Percentiles rank a stretch among this genome's conserved stretches.
phyloP scores from a whole-genome alignment of 2,329 filamentous ascomycete genomes.

The Verticillium nubilum region DNA sequence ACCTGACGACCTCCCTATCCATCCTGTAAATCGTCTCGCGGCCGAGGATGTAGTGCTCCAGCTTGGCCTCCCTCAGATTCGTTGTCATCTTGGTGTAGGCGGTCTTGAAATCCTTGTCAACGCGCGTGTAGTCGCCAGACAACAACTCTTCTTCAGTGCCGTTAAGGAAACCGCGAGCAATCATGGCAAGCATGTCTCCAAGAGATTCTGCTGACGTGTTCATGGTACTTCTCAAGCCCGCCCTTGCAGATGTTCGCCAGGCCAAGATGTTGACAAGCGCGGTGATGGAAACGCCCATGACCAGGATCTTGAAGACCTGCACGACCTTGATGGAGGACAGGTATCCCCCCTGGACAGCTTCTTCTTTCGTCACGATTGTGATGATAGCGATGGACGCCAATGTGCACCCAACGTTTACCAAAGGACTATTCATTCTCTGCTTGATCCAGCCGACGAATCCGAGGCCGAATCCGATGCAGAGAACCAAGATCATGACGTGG shows the following conservation, averaged over 20 bases:
- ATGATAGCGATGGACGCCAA: constrained; percentile 85
- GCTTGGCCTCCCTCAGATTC: constrained; percentile 77
- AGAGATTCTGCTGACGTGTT: constrained; percentile 69
- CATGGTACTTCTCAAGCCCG: constrained; percentile 67
- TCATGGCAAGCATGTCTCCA: constrained; percentile 74
- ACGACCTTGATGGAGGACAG: constrained; percentile 78
- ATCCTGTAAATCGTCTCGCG: constrained; percentile 73
- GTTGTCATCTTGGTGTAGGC: constrained; percentile 68
- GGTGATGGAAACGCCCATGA: constrained; percentile 69
- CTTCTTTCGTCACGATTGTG: constrained; percentile 86
- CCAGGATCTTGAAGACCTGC: constrained; percentile 76
- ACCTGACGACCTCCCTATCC: constrained; percentile 75
- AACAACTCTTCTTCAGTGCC: constrained; percentile 75
- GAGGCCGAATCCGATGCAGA: constrained; percentile 82
- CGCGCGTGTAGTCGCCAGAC: constrained; percentile 57
- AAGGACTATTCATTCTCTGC: constrained; percentile 68
- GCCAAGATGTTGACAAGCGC: constrained; percentile 72
- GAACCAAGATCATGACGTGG: constrained; percentile 70
- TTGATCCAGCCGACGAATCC: constrained; percentile 88
- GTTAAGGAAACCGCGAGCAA: constrained; percentile 77
- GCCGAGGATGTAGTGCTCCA: constrained; percentile 80
- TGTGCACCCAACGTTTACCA: constrained; percentile 81
- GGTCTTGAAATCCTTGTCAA: constrained; percentile 58
- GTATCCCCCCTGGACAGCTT: constrained; percentile 73
- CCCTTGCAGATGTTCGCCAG: constrained; percentile 72